Base-by-base conservation (phyloP, 371 early-diverging fungal species). In the Mortierella sp. region DNA sequence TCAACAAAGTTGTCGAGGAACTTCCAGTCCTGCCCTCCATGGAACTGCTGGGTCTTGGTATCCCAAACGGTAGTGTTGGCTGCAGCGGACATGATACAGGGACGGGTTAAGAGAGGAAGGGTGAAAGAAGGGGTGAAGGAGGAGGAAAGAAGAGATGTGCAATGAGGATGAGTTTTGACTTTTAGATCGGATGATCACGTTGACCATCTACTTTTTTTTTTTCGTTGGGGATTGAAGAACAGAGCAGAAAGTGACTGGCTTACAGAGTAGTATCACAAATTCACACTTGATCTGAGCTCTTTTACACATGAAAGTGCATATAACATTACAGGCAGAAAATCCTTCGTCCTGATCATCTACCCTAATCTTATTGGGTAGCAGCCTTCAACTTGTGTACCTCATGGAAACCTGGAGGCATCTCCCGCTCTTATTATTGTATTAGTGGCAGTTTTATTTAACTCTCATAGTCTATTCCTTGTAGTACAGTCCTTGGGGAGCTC, bases 21-120 rank as follows among this genome's bases (percentile, higher is more conserved):
- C 55, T 89, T 87, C 88, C 95, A 95, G 77, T 95, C 96, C 75
- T 96, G 96, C 58, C 96, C 96, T 80, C 95, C 96, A 63, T 96
- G 96, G 72, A 92, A 95, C 72, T 95, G 92, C 85, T 95, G 95
- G 47, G 91, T 89, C 83, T 92, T 94, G 59, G 91, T 86, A 81
- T 95, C 94, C 95, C 95, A 95, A 45, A 84, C 85, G 62, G 75
- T 76, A 33, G 82, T 76, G 67, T 68, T 69, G 21, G 58, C 58
- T 36, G 62, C 33, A 13, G 55, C 45, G 58, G 71, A 47, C 24
- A 64, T 40, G n/a, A 65, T 67, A 38, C 10, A 57, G 32, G 32
- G 40, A 21, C 8, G 58, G 41, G 21, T n/a, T 13, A 22, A 24
- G 62, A 22, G 45, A 4, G 16, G 40, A n/a, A 19, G 36, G 36